Evolutionary conservation across 345 rosid genomes (phyloP).

Genomic region (Gossypium stocksii): DNA sequence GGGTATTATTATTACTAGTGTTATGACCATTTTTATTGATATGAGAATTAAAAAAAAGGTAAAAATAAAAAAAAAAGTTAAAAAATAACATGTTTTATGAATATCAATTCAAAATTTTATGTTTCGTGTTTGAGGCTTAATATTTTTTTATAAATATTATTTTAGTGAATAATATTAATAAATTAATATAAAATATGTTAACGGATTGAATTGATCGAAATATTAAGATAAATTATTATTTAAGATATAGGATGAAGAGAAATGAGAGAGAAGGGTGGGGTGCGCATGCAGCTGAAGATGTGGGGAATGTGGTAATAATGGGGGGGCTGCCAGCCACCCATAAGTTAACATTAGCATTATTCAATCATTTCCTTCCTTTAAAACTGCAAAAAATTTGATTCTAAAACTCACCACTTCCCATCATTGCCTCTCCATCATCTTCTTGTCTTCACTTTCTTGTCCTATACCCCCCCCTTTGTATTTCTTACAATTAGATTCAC

Average conservation of each 20-base stretch:
- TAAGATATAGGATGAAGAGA: no score
- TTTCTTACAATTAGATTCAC: neutral
- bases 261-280: constrained; percentile 45
- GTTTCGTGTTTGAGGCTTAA: no score
- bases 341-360: constrained; percentile 18
- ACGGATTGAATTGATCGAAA: no score
- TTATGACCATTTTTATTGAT: constrained; percentile 29
- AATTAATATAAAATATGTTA: no score
- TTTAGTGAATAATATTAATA: no score
- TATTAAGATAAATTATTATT: no score
- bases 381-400: constrained; percentile 22
- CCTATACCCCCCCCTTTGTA: neutral
- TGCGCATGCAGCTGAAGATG: constrained; percentile 65
- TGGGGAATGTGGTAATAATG: constrained; percentile 67
- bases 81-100: no score
- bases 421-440: constrained; percentile 22
- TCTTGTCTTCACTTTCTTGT: neutral
- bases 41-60: neutral
- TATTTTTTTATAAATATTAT: no score
- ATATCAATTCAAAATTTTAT: no score
- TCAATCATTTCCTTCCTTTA: constrained; percentile 22
- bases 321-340: constrained; percentile 33
- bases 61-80: no score
- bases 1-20: constrained; percentile 25
- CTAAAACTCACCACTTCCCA: constrained; percentile 32